Base-by-base conservation (phyloP, 371 early-diverging fungal species). In the Dichotomocladium elegans region DNA sequence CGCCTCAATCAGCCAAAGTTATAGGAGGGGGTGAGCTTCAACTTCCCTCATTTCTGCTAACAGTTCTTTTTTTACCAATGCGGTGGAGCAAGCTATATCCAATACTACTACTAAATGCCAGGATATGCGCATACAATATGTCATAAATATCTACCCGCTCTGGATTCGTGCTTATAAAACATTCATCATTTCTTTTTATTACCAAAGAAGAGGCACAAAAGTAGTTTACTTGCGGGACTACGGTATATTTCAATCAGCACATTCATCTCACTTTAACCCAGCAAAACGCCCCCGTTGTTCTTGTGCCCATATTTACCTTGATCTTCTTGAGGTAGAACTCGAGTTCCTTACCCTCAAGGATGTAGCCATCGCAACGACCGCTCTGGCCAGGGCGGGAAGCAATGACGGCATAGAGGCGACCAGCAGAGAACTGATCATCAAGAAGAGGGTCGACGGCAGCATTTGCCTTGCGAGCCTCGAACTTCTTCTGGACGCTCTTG, bases 341-440 rank as follows among this genome's bases (percentile, higher is more conserved):
- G 52, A 98, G 92, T 82, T 98, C 96, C 73, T 95, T 93, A 63
- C 99, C 99, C 80, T 99, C 99, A 46, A 99, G 88, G 64, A 99
- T 91, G 87, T 98, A 95, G 51, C 99, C 99, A 75, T 99, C 99
- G 61, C 90, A 86, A 68, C 94, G 94, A 65, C 99, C 99, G 64
- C 90, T 88, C 85, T 99, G 99, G 64, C 99, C 99, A 30, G 99
- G 99, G 72, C 99, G 95, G 59, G 99, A 97, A 41, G 96, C 74
- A 72, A 99, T 81, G 76, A 86, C 80, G 68, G 97, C 95, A 70
- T 94, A 95, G 33, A 99, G 79, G 83, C 97, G 93, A 69, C 99
- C 99, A 60, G 97, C 87, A 71, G 82, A 86, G 81, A 98, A 95
- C 83, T 95, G 98, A 66, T 95, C 92, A 58, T 93, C 92, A 52